Evolutionary conservation across 495 filamentous ascomycete genomes (phyloP).

Genomic region (Hypoxylon rickii): DNA sequence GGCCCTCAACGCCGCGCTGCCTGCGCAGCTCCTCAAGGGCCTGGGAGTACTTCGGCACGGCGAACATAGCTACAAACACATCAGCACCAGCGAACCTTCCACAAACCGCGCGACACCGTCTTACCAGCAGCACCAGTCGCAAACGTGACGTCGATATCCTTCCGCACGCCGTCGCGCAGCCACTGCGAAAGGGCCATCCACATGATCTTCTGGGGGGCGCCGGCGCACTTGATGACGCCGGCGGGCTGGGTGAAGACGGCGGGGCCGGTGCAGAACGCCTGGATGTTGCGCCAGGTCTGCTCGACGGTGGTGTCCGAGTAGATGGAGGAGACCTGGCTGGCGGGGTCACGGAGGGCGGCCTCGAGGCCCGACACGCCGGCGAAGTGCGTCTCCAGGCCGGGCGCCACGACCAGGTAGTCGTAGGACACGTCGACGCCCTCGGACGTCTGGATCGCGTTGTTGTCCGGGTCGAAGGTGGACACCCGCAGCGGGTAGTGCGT

Average conservation of each 20-base stretch:
- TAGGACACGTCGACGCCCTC: conserved; percentile 64
- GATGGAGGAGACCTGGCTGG: conserved; percentile 65
- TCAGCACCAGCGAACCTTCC: too few species aligned
- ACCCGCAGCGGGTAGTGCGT: conserved; percentile 63
- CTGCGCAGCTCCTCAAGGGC: conserved; percentile 63
- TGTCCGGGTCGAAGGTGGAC: conserved; percentile 57
- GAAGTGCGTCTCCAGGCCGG: conserved; percentile 63
- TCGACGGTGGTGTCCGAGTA: conserved; percentile 65
- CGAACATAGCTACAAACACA: conserved; percentile 69
- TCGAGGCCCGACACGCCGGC: conserved; percentile 61
- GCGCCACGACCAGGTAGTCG: conserved; percentile 67
- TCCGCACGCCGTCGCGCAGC: conserved; percentile 63
- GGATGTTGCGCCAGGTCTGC: conserved; percentile 61
- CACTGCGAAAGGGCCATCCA: conserved; percentile 72
- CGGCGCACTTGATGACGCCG: conserved; percentile 70
- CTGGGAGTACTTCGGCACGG: conserved; percentile 69
- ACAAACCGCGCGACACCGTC: too few species aligned
- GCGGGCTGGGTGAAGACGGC: conserved; percentile 73
- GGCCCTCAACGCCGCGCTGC: conserved; percentile 65
- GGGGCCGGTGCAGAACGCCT: conserved; percentile 58
- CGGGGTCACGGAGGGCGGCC: conserved; percentile 60
- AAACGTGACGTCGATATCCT: conserved; percentile 64
- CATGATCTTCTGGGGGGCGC: conserved; percentile 72
- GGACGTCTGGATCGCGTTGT: conserved; percentile 62
- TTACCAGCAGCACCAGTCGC: conserved; percentile 61